Conservation (phyloP, 345 rosid species). For the Linum tenue region DNA sequence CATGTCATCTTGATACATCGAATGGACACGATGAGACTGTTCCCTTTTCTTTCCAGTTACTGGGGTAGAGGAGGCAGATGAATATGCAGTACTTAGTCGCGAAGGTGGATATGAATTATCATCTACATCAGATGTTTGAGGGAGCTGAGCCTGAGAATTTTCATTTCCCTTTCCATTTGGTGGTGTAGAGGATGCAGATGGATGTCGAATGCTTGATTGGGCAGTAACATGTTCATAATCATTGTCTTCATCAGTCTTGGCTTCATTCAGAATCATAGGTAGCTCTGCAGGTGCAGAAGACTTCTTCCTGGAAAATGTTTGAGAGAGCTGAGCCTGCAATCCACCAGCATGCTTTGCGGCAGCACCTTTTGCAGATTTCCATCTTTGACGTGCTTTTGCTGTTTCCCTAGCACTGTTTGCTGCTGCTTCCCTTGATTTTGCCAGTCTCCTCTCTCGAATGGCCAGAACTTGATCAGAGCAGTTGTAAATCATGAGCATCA, state of each 20-base stretch:
- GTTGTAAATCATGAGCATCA: conserved; percentile 74
- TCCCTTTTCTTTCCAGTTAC: conserved; percentile 30
- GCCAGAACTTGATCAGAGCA: conserved; percentile 81
- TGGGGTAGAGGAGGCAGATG: conserved; percentile 15
- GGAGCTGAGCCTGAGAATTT: not conserved
- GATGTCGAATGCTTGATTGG: not conserved
- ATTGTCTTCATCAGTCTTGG: conserved; percentile 26
- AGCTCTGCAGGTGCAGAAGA: conserved; percentile 20
- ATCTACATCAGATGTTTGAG: conserved; percentile 18
- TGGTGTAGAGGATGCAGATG: not conserved
- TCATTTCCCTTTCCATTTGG: not conserved
- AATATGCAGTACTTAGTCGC: conserved; percentile 21
- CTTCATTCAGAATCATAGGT: conserved; percentile 35
- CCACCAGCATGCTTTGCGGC: conserved; percentile 62
- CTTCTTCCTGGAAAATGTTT: conserved; percentile 50
- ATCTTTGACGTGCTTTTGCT: conserved; percentile 64
- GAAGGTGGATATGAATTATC: conserved; percentile 31
- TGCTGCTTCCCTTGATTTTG: conserved; percentile 84
- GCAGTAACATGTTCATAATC: conserved; percentile 11
- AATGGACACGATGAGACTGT: conserved; percentile 21
- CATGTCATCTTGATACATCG: conserved; percentile 39
- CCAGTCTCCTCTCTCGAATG: conserved; percentile 60
- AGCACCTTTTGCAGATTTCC: conserved; percentile 66
- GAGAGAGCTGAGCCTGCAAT: conserved; percentile 53
- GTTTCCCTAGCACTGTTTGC: conserved; percentile 59